Evolutionary conservation across 495 filamentous ascomycete genomes (phyloP).

Genomic region (Pseudoneurospora amorphoporcata): DNA sequence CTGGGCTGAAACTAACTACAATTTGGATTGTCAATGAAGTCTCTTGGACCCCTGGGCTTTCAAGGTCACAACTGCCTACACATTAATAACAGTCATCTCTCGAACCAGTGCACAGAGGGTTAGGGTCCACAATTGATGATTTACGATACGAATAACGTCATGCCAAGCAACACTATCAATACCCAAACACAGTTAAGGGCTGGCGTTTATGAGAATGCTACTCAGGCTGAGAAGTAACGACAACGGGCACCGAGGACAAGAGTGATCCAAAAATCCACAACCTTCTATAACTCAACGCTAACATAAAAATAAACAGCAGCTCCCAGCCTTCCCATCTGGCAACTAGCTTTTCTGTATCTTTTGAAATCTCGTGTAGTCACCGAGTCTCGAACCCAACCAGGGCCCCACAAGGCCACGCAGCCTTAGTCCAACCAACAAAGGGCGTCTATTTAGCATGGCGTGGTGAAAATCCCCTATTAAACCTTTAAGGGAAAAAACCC

Average conservation of each 20-base stretch:
- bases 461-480: slow-evolving; percentile 10
- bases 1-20: not conserved
- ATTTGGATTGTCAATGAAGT: not conserved
- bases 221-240: not conserved
- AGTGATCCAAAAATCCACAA: not conserved
- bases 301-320: not conserved
- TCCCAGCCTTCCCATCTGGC: not conserved
- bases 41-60: not conserved
- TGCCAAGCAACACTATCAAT: not conserved
- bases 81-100: not conserved
- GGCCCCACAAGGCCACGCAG: not conserved
- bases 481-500: slow-evolving; percentile 11
- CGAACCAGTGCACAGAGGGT: not conserved
- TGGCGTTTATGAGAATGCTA: not conserved
- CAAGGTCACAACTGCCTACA: not conserved
- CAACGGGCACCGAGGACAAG: not conserved
- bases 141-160: not conserved
- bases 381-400: not conserved
- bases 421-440: not conserved
- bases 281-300: not conserved
- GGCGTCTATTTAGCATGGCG: slow-evolving; percentile 6
- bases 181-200: not conserved
- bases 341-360: not conserved
- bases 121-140: not conserved
- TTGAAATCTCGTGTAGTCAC: not conserved